Evolutionary conservation across 257 asterid genomes (phyloP).

Genomic region (Solanum clarkiae): DNA sequence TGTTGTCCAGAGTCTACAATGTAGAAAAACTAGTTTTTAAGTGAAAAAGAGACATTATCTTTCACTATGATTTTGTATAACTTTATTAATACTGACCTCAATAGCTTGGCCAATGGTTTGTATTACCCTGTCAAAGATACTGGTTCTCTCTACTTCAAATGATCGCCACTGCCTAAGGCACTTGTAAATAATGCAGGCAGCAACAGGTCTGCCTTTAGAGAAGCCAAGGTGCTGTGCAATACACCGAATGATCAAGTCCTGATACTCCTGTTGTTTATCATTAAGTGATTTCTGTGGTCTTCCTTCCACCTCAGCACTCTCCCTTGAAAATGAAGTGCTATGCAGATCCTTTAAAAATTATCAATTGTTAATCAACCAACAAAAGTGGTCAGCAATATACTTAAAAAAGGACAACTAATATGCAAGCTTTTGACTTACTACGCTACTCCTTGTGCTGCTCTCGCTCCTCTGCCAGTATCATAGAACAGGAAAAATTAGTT

Average conservation of each 20-base stretch:
- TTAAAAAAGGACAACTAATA: background rate
- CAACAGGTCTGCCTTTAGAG: conserved; percentile 90
- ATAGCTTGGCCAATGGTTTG: conserved; percentile 65
- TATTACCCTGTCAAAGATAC: conserved; percentile 90
- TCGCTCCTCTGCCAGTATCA: conserved; percentile 61
- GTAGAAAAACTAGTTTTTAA: background rate
- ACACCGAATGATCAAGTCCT: conserved; percentile 96
- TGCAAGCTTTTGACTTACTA: background rate
- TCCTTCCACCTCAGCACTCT: conserved; percentile 61
- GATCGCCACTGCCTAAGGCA: conserved; percentile 99
- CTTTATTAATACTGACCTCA: background rate
- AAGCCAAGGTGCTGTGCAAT: conserved; percentile 97
- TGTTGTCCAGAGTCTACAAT: conserved; percentile 78
- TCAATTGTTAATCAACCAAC: background rate
- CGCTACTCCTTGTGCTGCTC: conserved; percentile 37
- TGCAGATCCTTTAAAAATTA: conserved; percentile 55
- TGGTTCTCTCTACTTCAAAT: conserved; percentile 93
- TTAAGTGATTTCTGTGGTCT: conserved; percentile 94
- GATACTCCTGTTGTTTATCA: conserved; percentile 99
- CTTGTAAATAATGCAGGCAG: conserved; percentile 97
- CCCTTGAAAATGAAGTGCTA: conserved; percentile 71
- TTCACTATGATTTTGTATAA: background rate
- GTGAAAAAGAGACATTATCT: background rate
- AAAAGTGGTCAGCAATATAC: background rate
- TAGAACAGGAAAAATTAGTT: conserved; percentile 33